These are phyloP conservation scores for Colletotrichum costaricense DNA, from an alignment of 2,329 filamentous ascomycete species.

Conservation along the genomic window DNA sequence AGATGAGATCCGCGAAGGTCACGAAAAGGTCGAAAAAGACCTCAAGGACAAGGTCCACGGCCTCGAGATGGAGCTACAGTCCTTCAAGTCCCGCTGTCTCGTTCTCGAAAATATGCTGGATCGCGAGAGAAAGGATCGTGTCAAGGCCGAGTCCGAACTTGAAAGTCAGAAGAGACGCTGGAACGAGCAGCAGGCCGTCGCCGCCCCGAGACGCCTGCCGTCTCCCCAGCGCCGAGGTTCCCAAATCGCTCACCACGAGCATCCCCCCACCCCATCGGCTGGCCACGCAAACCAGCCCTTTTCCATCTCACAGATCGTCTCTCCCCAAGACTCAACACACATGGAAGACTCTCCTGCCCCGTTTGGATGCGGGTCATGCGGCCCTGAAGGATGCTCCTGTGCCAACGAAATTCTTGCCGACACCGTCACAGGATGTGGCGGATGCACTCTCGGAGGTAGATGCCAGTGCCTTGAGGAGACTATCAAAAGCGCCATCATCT, in stretches of 20 bases:
- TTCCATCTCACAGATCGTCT: slow-evolving; percentile 69
- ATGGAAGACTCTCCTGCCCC: slow-evolving; percentile 46
- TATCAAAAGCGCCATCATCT: slow-evolving; percentile 58
- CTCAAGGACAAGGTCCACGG: slow-evolving; percentile 66
- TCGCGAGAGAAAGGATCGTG: slow-evolving; percentile 63
- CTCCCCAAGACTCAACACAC: slow-evolving; percentile 59
- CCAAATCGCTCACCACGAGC: slow-evolving; percentile 28
- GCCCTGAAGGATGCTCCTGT: slow-evolving; percentile 65
- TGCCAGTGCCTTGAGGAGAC: slow-evolving; percentile 76
- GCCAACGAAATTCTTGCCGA: slow-evolving; percentile 67
- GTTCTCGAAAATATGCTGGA: slow-evolving; percentile 73
- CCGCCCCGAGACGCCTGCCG: slow-evolving; percentile 39
- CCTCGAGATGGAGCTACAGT: slow-evolving; percentile 75
- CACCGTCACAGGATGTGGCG: slow-evolving; percentile 70
- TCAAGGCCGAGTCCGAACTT: slow-evolving; percentile 55
- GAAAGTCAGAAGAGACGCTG: slow-evolving; percentile 41
- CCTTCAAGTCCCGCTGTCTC: slow-evolving; percentile 71
- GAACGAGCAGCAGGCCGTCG: slow-evolving; percentile 17
- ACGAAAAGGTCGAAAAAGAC: slow-evolving; percentile 68
- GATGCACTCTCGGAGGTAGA: slow-evolving; percentile 70
- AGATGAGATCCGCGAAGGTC: slow-evolving; percentile 67
- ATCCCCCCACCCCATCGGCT: slow-evolving; percentile 42
- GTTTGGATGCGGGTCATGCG: slow-evolving; percentile 68
- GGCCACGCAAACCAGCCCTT: slow-evolving; percentile 55
- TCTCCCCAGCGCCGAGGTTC: slow-evolving; percentile 30